Percentiles rank a stretch among this genome's conserved stretches.
phyloP scores from a whole-genome alignment of 495 filamentous ascomycete species.

The Tuber microsphaerosporum region DNA sequence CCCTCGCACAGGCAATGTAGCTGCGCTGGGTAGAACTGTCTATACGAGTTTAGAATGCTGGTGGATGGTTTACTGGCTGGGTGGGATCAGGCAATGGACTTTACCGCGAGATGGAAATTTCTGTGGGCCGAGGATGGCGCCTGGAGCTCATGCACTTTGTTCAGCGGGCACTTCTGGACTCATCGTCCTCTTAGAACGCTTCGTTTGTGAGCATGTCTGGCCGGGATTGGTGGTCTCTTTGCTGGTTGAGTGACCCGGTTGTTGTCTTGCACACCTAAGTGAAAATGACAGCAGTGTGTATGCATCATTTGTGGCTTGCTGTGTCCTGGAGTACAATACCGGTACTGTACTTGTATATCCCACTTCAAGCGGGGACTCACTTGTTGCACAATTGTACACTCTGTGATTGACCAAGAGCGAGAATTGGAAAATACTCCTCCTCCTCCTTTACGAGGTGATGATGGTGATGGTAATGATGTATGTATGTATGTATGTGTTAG shows the following conservation, averaged over 20 bases:
- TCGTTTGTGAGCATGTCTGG: neutral
- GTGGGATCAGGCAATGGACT: neutral
- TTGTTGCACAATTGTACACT: neutral
- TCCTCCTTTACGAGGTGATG: neutral
- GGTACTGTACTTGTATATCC: neutral
- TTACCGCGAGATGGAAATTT: neutral
- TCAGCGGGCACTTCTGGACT: neutral
- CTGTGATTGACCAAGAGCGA: neutral
- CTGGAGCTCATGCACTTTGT: neutral
- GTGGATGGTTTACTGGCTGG: neutral
- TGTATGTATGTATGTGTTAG: neutral
- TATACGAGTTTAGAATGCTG: neutral
- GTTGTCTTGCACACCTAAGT: neutral
- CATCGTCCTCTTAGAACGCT: neutral
- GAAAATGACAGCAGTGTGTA: slow-evolving; percentile 1
- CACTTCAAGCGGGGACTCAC: neutral
- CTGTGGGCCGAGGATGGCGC: neutral
- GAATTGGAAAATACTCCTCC: neutral
- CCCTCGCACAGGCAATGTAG: neutral
- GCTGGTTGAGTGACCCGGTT: neutral
- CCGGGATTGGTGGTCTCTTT: neutral
- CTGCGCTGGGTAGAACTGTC: neutral
- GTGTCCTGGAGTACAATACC: neutral
- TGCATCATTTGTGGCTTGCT: neutral
- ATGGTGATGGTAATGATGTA: neutral